Percentiles rank a stretch among this genome's conserved stretches.
Conservation (phyloP, 257 asterid species). For the Ajuga chamaepitys region DNA sequence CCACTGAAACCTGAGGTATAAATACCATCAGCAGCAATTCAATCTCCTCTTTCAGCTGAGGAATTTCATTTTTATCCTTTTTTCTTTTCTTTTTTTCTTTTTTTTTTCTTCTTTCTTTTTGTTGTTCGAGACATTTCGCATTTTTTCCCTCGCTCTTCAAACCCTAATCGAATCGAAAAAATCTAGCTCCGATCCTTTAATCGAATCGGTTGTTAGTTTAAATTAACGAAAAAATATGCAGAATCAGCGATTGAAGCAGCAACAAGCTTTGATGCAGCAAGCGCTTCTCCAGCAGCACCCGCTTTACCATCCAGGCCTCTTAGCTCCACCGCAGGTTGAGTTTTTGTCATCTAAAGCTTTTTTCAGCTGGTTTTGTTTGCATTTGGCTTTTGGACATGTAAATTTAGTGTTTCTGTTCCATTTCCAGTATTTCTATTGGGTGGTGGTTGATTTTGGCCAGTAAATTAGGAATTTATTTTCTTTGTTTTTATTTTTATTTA, state of each 20-base stretch:
- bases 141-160: slow-evolving; percentile 29
- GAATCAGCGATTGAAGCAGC: slow-evolving; percentile 80
- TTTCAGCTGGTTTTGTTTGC: too few species aligned
- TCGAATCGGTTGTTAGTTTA: slow-evolving; percentile 14
- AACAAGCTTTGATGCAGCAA: slow-evolving; percentile 93
- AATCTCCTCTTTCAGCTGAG: slow-evolving; percentile 10
- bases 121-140: slow-evolving; percentile 18
- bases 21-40: slow-evolving; percentile 8
- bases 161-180: slow-evolving; percentile 27
- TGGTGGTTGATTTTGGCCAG: slow-evolving; percentile 1
- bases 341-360: background rate
- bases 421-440: background rate
- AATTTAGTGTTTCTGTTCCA: background rate
- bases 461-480: slow-evolving; percentile 9
- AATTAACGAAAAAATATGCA: slow-evolving; percentile 47
- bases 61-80: slow-evolving; percentile 4
- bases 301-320: slow-evolving; percentile 78
- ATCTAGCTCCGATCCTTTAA: slow-evolving; percentile 15
- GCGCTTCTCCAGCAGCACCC: slow-evolving; percentile 91
- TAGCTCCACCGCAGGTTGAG: slow-evolving; percentile 77
- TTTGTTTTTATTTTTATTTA: too few species aligned
- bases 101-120: background rate
- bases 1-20: slow-evolving; percentile 9
- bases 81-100: background rate
- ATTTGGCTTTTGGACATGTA: too few species aligned